These are phyloP conservation scores for Xerocomus minutiporus DNA, from an alignment of 1,284 basidiomycete species.

Conservation along the genomic window DNA sequence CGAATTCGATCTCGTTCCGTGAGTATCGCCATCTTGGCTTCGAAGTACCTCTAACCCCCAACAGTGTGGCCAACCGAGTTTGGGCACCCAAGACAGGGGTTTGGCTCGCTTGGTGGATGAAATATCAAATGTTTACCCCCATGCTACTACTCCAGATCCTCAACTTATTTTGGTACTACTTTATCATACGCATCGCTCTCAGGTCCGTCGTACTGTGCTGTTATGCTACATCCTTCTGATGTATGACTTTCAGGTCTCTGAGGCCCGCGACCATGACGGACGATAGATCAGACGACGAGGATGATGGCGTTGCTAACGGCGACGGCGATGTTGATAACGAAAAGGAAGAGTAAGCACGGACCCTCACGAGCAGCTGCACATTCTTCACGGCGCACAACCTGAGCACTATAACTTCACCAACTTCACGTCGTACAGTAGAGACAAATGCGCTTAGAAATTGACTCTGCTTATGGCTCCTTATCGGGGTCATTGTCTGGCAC, in stretches of 20 bases:
- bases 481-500: constrained; percentile 4
- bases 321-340: constrained; percentile 22
- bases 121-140: constrained; percentile 75
- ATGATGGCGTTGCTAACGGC: constrained; percentile 30
- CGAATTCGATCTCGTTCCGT: constrained; percentile 81
- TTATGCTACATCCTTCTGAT: background rate
- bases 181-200: constrained; percentile 68
- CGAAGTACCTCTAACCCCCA: background rate
- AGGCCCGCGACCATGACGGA: constrained; percentile 33
- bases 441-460: background rate
- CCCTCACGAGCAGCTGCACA: background rate
- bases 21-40: constrained; percentile 32
- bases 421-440: constrained; percentile 6
- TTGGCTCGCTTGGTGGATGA: constrained; percentile 78
- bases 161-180: constrained; percentile 88
- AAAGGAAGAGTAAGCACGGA: constrained; percentile 33
- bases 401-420: constrained; percentile 5
- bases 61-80: constrained; percentile 52
- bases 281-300: constrained; percentile 69
- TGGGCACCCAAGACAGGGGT: constrained; percentile 65
- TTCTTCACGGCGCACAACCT: constrained; percentile 1
- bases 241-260: constrained; percentile 9
- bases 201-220: constrained; percentile 31
- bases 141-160: constrained; percentile 74
- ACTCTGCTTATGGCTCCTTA: constrained; percentile 4